Evolutionary conservation across 78 protist genomes (phyloP).

Genomic region (Dictyostelium discoideum): DNA sequence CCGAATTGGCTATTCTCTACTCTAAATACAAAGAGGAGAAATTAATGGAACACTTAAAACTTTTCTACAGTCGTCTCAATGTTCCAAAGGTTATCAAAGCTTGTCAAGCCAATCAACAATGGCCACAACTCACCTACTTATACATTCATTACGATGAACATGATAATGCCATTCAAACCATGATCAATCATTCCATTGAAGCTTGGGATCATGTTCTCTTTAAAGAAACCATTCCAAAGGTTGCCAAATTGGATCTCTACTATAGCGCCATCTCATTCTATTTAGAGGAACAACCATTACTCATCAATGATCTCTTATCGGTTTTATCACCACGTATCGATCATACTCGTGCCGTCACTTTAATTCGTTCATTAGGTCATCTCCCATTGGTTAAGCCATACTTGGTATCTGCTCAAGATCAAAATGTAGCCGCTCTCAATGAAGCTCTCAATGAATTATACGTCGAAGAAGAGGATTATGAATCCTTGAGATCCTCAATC

Average conservation of each 20-base stretch:
- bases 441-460: constrained; percentile 96
- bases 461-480: constrained; percentile 98
- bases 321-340: constrained; percentile 91
- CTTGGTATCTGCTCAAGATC: constrained; percentile 90
- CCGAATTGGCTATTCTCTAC: constrained; percentile 98
- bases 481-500: constrained; percentile 91
- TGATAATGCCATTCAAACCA: constrained; percentile 96
- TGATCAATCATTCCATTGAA: constrained; percentile 97
- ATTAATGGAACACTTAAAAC: constrained; percentile 98
- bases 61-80: constrained; percentile 92
- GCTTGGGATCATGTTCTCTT: constrained; percentile 97
- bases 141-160: constrained; percentile 97
- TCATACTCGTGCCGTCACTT: constrained; percentile 89
- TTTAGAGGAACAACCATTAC: constrained; percentile 89
- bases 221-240: constrained; percentile 94
- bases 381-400: constrained; percentile 96
- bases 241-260: constrained; percentile 95
- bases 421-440: constrained; percentile 91
- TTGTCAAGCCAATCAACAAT: constrained; percentile 94
- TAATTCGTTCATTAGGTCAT: constrained; percentile 78
- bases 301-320: constrained; percentile 93
- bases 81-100: constrained; percentile 93
- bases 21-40: constrained; percentile 95
- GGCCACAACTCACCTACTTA: constrained; percentile 97
- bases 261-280: constrained; percentile 96